A percentile compares a stretch with the other conserved stretches of the same genome.
Evolutionary conservation across 2,329 filamentous ascomycete species (phyloP).

Genomic region (Colletotrichum sp.): DNA sequence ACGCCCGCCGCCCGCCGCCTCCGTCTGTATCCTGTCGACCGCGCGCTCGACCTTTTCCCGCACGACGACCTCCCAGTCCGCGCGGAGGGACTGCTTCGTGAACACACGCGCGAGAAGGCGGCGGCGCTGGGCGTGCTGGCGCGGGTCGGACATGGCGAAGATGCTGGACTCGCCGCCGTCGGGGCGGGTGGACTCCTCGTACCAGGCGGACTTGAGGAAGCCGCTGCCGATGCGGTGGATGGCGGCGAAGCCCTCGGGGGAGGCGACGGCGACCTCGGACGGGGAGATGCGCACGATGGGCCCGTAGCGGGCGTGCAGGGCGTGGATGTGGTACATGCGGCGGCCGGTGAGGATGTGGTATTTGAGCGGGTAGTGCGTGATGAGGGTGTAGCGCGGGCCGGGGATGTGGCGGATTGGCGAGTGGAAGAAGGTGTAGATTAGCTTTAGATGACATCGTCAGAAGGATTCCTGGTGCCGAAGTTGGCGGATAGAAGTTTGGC

Average conservation of each 20-base stretch:
- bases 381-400: not conserved
- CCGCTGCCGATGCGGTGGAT: constrained; percentile 9
- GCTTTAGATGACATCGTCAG: not conserved
- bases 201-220: constrained; percentile 9
- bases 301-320: constrained; percentile 1
- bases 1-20: constrained; percentile 37
- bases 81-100: constrained; percentile 40
- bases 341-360: not conserved
- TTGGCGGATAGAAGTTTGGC: not conserved
- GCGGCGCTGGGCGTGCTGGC: constrained; percentile 26
- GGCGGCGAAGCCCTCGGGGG: not conserved
- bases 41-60: constrained; percentile 39
- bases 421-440: not conserved
- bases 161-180: constrained; percentile 3
- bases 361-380: constrained; percentile 1
- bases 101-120: constrained; percentile 45
- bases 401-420: constrained; percentile 6
- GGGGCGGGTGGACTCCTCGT: not conserved
- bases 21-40: constrained; percentile 46
- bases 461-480: not conserved
- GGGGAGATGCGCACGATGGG: constrained; percentile 10
- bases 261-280: not conserved
- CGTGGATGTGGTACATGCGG: constrained; percentile 8
- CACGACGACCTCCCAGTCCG: constrained; percentile 34
- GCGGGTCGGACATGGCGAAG: constrained; percentile 6